phyloP scores from a whole-genome alignment of 495 filamentous ascomycete genomes.

The Copromyces sp. region DNA sequence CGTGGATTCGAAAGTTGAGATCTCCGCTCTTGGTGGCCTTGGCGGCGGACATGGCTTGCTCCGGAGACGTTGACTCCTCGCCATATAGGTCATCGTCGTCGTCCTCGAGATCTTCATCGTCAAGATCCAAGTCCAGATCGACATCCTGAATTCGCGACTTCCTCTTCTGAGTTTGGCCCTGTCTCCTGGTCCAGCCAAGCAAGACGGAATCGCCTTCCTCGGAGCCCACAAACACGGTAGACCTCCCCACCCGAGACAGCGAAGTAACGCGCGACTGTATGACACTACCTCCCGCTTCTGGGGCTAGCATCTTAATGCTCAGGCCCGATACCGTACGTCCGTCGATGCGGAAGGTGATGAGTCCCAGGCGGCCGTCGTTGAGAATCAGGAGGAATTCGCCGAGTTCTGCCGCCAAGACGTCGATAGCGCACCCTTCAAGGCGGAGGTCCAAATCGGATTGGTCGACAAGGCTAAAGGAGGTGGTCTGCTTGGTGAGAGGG shows the following conservation, averaged over 20 bases:
- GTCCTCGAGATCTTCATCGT: constrained; percentile 40
- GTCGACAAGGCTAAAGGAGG: constrained; percentile 70
- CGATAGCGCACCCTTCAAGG: constrained; percentile 73
- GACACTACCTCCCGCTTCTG: constrained; percentile 48
- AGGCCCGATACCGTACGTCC: constrained; percentile 89
- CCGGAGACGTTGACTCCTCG: constrained; percentile 44
- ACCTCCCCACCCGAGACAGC: constrained; percentile 53
- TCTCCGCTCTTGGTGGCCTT: constrained; percentile 40
- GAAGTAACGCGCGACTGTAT: constrained; percentile 59
- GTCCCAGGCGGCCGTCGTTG: constrained; percentile 60
- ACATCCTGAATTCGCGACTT: constrained; percentile 33
- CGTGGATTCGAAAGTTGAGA: constrained; percentile 66
- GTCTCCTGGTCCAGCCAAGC: constrained; percentile 62
- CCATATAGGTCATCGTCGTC: constrained; percentile 53
- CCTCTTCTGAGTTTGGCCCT: constrained; percentile 41
- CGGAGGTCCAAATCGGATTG: constrained; percentile 72
- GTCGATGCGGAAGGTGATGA: constrained; percentile 77
- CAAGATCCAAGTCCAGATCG: constrained; percentile 46
- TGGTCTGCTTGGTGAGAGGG: constrained; percentile 67
- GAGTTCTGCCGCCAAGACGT: constrained; percentile 59
- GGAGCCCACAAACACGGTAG: constrained; percentile 75
- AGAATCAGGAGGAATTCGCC: constrained; percentile 81
- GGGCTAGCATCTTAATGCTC: constrained; percentile 49
- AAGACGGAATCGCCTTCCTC: constrained; percentile 76
- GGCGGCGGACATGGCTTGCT: constrained; percentile 17